Conservation (phyloP, 371 early-diverging fungal genomes). For the Mortierella sp. region DNA sequence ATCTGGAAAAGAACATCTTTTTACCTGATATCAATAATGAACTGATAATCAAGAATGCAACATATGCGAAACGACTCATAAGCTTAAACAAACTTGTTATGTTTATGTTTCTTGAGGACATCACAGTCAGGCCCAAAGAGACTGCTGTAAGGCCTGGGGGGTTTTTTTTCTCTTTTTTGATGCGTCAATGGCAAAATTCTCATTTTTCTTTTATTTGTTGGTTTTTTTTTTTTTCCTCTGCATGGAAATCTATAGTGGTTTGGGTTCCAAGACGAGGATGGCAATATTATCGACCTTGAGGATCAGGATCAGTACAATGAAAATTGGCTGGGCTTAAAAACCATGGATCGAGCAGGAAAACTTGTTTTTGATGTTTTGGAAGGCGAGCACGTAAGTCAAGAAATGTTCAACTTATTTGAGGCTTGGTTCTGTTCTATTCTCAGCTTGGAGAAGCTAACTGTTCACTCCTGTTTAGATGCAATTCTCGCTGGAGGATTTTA, state of each 20-base stretch:
- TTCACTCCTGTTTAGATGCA: conserved; percentile 61
- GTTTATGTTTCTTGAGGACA: conserved; percentile 83
- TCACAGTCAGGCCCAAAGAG: conserved; percentile 82
- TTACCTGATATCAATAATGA: conserved; percentile 93
- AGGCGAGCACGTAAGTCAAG: conserved; percentile 78
- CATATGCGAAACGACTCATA: conserved; percentile 68
- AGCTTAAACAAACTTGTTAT: conserved; percentile 80
- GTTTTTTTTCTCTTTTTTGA: too few species aligned
- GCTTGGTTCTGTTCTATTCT: not conserved
- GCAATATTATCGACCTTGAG: conserved; percentile 64
- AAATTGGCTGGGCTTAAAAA: conserved; percentile 80
- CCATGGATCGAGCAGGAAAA: conserved; percentile 65
- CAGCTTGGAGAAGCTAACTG: not conserved
- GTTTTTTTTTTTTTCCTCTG: conserved; percentile 7
- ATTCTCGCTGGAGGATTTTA: conserved; percentile 67
- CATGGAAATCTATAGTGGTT: conserved; percentile 76
- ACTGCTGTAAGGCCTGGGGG: conserved; percentile 82
- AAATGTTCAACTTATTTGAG: too few species aligned
- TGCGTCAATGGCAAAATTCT: too few species aligned
- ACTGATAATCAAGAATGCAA: conserved; percentile 58
- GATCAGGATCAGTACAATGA: conserved; percentile 72
- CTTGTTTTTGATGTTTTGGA: conserved; percentile 73
- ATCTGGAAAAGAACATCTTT: conserved; percentile 81
- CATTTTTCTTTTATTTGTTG: conserved; percentile 3
- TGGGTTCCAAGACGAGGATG: conserved; percentile 70